These are phyloP conservation scores for Canavalia ensiformis DNA, from an alignment of 306 rosid genomes.

Conservation along the genomic window DNA sequence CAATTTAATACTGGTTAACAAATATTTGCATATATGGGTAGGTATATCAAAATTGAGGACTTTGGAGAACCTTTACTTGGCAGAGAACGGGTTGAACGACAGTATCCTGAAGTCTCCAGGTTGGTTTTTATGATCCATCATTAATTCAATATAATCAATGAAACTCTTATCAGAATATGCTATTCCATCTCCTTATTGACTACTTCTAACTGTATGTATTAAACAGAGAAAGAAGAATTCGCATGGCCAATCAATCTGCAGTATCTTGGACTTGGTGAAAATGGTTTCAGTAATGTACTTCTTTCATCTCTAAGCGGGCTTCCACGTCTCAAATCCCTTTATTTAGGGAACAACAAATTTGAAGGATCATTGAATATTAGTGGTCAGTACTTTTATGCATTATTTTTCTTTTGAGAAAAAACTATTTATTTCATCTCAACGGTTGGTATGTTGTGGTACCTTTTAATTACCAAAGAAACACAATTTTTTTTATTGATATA, in stretches of 20 bases:
- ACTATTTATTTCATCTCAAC: too few relatives aligned
- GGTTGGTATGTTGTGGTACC: neutral
- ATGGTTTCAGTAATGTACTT: neutral
- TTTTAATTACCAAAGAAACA: neutral
- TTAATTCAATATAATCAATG: neutral
- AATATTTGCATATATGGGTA: neutral
- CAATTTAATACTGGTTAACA: too few relatives aligned
- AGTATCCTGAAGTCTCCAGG: neutral
- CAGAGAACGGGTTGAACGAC: neutral
- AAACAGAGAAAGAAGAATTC: neutral
- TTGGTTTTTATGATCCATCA: neutral
- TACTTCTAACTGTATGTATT: neutral
- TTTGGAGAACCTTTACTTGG: slow-evolving; percentile 5
- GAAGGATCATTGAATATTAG: slow-evolving; percentile 27
- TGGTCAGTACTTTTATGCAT: too few relatives aligned
- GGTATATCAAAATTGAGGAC: neutral
- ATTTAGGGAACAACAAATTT: neutral
- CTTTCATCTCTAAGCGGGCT: neutral
- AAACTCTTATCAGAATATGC: too few relatives aligned
- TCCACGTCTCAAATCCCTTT: slow-evolving; percentile 7
- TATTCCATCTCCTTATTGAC: neutral
- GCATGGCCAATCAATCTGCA: neutral
- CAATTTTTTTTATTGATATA: too few relatives aligned
- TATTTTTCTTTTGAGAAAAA: too few relatives aligned
- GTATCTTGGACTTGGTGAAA: neutral